These are phyloP conservation scores for Zymoseptoria pseudotritici DNA, from an alignment of 2,329 filamentous ascomycete genomes.

Conservation along the genomic window DNA sequence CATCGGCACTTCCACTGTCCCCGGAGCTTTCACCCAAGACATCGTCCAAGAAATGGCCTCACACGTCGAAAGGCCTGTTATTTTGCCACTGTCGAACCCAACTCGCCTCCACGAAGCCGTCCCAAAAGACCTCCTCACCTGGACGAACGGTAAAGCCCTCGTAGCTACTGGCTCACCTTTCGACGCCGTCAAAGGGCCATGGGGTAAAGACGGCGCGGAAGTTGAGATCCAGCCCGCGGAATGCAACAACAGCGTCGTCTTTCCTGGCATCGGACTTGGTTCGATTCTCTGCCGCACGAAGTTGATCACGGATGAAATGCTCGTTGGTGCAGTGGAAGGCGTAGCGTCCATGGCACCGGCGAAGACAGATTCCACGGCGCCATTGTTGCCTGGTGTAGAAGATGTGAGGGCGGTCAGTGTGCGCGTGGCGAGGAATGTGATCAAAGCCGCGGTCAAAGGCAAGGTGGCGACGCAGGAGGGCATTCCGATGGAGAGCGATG, in stretches of 20 bases:
- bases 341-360: slow-evolving; percentile 67
- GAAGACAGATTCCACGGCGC: slow-evolving; percentile 54
- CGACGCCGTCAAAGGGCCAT: slow-evolving; percentile 51
- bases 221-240: slow-evolving; percentile 56
- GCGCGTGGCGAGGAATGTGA: slow-evolving; percentile 67
- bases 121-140: slow-evolving; percentile 65
- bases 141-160: slow-evolving; percentile 70
- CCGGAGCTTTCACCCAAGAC: slow-evolving; percentile 67
- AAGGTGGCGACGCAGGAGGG: slow-evolving; percentile 56
- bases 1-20: slow-evolving; percentile 75
- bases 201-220: slow-evolving; percentile 41
- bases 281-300: slow-evolving; percentile 62
- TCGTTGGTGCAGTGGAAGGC: slow-evolving; percentile 70
- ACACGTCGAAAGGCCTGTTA: slow-evolving; percentile 69
- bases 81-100: slow-evolving; percentile 81
- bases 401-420: slow-evolving; percentile 70
- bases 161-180: slow-evolving; percentile 83
- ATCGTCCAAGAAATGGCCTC: slow-evolving; percentile 68
- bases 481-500: slow-evolving; percentile 52
- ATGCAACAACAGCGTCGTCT: slow-evolving; percentile 82
- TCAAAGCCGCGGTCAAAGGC: slow-evolving; percentile 63
- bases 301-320: slow-evolving; percentile 66
- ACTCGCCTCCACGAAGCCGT: slow-evolving; percentile 76
- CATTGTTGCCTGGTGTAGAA: slow-evolving; percentile 68
- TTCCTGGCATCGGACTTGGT: slow-evolving; percentile 71